Evolutionary conservation across 805 yeast genomes (phyloP).

Genomic region (Priceomyces castillae): DNA sequence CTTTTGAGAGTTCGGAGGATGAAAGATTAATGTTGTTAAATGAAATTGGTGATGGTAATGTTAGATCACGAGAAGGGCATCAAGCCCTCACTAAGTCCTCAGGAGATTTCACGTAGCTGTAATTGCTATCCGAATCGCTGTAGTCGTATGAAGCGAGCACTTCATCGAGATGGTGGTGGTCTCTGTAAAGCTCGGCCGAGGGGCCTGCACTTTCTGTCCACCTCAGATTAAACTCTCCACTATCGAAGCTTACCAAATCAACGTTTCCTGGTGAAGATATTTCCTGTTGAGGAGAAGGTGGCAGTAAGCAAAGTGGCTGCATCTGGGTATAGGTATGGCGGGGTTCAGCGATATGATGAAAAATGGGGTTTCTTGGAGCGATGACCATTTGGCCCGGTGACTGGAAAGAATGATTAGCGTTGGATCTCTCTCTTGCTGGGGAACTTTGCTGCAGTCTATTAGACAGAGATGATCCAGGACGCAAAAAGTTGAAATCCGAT

Average conservation of each 20-base stretch:
- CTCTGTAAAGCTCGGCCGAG: neutral
- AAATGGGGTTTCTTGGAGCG: neutral
- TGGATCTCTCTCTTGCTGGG: neutral
- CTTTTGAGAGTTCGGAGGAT: neutral
- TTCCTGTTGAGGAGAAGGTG: neutral
- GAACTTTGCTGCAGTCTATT: neutral
- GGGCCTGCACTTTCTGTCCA: neutral
- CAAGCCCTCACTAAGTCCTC: neutral
- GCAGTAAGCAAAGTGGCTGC: neutral
- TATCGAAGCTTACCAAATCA: no score
- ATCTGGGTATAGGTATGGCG: neutral
- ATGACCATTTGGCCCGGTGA: neutral
- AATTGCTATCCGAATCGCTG: slow-evolving; percentile 1
- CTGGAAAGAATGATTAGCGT: neutral
- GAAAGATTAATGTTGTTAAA: neutral
- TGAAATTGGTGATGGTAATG: neutral
- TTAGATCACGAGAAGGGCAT: neutral
- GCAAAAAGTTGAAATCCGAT: neutral
- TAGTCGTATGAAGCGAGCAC: neutral
- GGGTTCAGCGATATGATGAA: neutral
- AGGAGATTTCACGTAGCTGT: slow-evolving; percentile 1
- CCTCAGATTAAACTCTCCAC: neutral
- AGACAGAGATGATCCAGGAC: neutral
- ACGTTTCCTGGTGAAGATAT: no score
- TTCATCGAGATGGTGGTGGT: neutral